Evolutionary conservation across 495 filamentous ascomycete species (phyloP).

Genomic region (Lophiotrema nucula): DNA sequence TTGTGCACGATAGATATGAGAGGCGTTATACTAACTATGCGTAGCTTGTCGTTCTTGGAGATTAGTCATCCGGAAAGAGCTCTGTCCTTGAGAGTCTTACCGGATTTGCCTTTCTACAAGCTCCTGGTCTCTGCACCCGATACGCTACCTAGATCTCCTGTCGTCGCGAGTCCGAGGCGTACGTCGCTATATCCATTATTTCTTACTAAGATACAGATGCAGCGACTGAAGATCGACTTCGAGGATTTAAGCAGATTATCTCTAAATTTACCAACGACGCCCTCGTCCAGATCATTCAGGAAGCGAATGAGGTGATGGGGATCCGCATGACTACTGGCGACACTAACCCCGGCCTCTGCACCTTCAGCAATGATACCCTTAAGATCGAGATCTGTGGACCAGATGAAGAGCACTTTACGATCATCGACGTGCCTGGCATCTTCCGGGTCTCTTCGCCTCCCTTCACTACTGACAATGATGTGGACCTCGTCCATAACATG

Average conservation of each 20-base stretch:
- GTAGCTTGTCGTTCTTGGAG: constrained; percentile 35
- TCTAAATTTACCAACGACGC: constrained; percentile 37
- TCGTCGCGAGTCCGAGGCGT: constrained; percentile 42
- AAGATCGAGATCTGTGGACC: constrained; percentile 25
- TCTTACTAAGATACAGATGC: constrained; percentile 39
- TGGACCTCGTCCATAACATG: constrained; percentile 7
- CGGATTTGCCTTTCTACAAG: constrained; percentile 43
- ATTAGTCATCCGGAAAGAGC: constrained; percentile 49
- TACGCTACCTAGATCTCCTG: constrained; percentile 60
- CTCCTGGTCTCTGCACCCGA: constrained; percentile 50
- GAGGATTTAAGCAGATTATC: constrained; percentile 34
- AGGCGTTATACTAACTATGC: constrained; percentile 24
- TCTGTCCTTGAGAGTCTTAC: constrained; percentile 50
- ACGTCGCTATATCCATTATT: constrained; percentile 49
- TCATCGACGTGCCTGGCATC: constrained; percentile 28
- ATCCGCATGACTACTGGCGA: background rate
- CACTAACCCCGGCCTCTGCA: constrained; percentile 11
- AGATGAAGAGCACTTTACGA: constrained; percentile 12
- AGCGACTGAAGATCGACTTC: constrained; percentile 4
- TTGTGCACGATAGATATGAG: constrained; percentile 11
- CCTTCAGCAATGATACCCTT: constrained; percentile 21
- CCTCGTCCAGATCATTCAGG: constrained; percentile 31
- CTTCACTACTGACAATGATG: constrained; percentile 9
- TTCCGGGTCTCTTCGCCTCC: background rate
- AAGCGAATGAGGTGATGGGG: constrained; percentile 1